Base-by-base conservation (phyloP, 129 eudicot species). In the Helichrysum umbraculigerum region DNA sequence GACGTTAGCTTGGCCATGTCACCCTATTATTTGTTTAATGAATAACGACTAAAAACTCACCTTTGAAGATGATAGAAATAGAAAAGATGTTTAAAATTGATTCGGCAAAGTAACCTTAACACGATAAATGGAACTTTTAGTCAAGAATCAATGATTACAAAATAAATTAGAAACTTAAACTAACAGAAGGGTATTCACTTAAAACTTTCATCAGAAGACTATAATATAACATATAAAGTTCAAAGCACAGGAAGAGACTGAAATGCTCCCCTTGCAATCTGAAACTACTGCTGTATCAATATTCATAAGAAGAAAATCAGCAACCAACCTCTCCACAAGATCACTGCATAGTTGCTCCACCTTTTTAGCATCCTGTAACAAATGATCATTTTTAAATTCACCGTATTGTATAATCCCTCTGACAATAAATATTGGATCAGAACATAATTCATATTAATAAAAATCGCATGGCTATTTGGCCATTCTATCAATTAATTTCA, bases 271-370 rank as follows among this genome's bases (percentile, higher is more conserved):
- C 85, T 85, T 89, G 37, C 98, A 91, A 76, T 91, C 97, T 9
- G 98, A 88, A 74, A 87, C 96, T 68, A 91, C 77, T 77, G 96
- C 97, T 29, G 98, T 91, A 70, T 94, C 89, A 21, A 50, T 85
- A 80, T 91, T 87, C 84, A 91, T 78, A 82, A 94, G 98, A 70
- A 83, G 87, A 80, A 97, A 94, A 78, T 94, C 98, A 54, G 97
- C 97, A 78, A 94, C 96, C 75, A 91, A 74, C 82, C 98, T 88
- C 86, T 85, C 93, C 7, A 80, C 93, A 80, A 97, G 98, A 76
- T 94, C 98, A 81, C 96, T 84, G 72, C 84, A 89, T 22, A 94
- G 73, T 77, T 87, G 97, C 79, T 94, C 98, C 81, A 94, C 89
- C 76, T 94, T 94, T 79, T 73, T 87, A 9, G 91, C 72, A 29